Evolutionary conservation across 2,329 filamentous ascomycete genomes (phyloP), one percentile per base, ranked within the genome.

Genomic region (Aureobasidium sp.): DNA sequence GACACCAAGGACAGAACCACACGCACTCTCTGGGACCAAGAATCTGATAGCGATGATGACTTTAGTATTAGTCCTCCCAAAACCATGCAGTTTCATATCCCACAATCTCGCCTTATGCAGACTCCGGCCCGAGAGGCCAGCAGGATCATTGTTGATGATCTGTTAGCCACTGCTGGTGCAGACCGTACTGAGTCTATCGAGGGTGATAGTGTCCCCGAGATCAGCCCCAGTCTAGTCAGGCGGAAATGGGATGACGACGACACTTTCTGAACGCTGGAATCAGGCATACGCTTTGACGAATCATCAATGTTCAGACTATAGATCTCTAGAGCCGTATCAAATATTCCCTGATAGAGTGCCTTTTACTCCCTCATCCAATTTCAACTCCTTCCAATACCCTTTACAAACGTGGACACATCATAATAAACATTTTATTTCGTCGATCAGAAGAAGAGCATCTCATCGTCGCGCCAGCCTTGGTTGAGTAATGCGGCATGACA

Each of bases 121-220:
- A 95, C 90, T 53, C 90, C 90, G 65, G 90, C 90, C 34, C 83
- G 88, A 61, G 89, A 94, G 73, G 90, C 90, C 4, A 92, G 89
- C 69, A 87, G 83, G 71, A 83, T 86, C 61, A 93, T 95, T 63
- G 89, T 95, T 0, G 87, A 91, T 58, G 89, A 93, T 69, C 82
- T 95, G 52, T 76, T 94, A 7, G 75, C 88, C 47, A 90, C 89
- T 45, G 90, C 90, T 4, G 90, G 90, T 2, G 87, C 77, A 3
- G 77, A 80, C 62, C 75, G 75, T 2, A 79, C 82, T 5, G 82
- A 81, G 61, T 74, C 75, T 21, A 74, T 76, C 65, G 74, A 78
- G 41, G 69, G 66, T 42, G 73, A 72, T 15, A 71, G 73, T 62
- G 70, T 76, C 27, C 70, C 74, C 45, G 76, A 78, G 30, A 74